Conservation (phyloP, 2,329 filamentous ascomycete species). For the Ciborinia camelliae region DNA sequence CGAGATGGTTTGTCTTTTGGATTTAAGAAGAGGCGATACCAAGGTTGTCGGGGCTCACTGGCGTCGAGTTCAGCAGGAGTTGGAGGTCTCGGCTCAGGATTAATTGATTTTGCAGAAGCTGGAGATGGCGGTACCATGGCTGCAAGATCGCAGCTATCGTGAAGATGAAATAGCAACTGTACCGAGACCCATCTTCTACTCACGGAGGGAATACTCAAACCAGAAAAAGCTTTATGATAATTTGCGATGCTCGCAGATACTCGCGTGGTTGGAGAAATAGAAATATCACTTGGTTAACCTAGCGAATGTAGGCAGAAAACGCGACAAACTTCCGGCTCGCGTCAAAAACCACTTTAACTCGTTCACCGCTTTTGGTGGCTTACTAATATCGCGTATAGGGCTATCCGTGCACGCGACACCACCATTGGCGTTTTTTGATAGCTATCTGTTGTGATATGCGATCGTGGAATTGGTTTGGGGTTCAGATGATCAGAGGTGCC, state of each 20-base stretch:
- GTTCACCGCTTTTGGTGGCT: constrained; percentile 12
- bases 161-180: background rate
- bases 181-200: constrained; percentile 18
- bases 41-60: constrained; percentile 37
- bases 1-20: constrained; percentile 22
- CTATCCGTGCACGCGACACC: background rate
- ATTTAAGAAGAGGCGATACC: constrained; percentile 21
- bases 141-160: constrained; percentile 28
- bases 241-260: background rate
- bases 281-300: background rate
- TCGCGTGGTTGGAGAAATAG: constrained; percentile 7
- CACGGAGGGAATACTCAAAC: background rate
- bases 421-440: too few relatives aligned
- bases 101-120: constrained; percentile 43
- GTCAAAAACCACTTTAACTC: constrained; percentile 18
- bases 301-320: constrained; percentile 11
- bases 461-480: too few relatives aligned
- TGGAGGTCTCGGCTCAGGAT: constrained; percentile 58
- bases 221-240: background rate
- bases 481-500: too few relatives aligned
- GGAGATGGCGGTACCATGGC: constrained; percentile 36
- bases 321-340: constrained; percentile 6
- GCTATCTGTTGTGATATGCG: too few relatives aligned
- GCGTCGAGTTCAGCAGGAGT: constrained; percentile 53
- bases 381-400: background rate